Conservation (phyloP, 345 rosid genomes). For the Melastoma malabathricum region DNA sequence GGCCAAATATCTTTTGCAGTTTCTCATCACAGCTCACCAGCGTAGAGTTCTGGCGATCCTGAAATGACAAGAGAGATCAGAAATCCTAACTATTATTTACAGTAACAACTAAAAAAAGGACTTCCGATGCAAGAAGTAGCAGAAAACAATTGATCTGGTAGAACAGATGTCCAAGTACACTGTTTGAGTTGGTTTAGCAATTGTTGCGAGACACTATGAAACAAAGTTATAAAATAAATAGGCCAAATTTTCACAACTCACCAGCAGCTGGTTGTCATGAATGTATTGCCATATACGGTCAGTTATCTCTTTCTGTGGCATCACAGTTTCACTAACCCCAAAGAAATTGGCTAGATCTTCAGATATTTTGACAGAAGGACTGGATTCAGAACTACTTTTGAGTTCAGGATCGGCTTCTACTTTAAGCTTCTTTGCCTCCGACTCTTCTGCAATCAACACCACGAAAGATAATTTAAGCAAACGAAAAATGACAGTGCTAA, state of each 20-base stretch:
- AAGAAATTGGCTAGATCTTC: slow-evolving; percentile 23
- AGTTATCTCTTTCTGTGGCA: slow-evolving; percentile 16
- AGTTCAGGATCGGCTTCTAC: slow-evolving; percentile 7
- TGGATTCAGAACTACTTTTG: slow-evolving; percentile 7
- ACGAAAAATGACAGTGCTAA: not conserved
- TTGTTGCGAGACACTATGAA: not conserved
- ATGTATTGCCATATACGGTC: slow-evolving; percentile 24
- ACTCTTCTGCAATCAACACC: slow-evolving; percentile 10
- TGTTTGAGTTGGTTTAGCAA: not conserved
- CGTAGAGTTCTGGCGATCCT: slow-evolving; percentile 19
- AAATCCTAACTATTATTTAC: not conserved
- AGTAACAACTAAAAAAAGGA: too few species aligned
- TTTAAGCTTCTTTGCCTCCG: slow-evolving; percentile 16
- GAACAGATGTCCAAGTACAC: too few species aligned
- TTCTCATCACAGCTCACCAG: slow-evolving; percentile 16
- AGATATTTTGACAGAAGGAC: slow-evolving; percentile 19
- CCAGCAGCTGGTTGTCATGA: slow-evolving; percentile 20
- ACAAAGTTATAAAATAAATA: not conserved
- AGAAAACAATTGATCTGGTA: not conserved
- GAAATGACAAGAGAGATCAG: not conserved
- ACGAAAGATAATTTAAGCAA: not conserved
- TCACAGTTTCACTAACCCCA: slow-evolving; percentile 20
- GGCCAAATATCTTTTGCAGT: slow-evolving; percentile 24
- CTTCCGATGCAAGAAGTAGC: not conserved
- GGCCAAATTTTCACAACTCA: not conserved